Base-by-base conservation (phyloP, 345 rosid genomes). In the Litchi chinensis region DNA sequence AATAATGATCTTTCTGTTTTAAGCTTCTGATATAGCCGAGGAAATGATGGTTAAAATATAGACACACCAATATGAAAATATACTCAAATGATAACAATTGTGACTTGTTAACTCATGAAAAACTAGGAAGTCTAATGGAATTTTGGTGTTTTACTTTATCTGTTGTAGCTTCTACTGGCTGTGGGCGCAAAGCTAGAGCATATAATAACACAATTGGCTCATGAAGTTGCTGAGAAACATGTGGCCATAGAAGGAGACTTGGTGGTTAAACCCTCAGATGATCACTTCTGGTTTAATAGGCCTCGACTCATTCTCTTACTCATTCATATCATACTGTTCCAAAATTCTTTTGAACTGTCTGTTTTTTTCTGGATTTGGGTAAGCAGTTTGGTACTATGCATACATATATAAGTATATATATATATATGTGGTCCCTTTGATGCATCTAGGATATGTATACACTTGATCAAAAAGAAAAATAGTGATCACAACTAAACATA, bases 311-410 rank as follows among this genome's bases (percentile, higher is more conserved):
- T 75, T 18, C 77, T 75, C 46, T 5, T 65, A 19, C 19, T 75
- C 15, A 75, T 75, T 65, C 70, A 75, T 46, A 48, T 75, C 46
- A 19, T 75, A 26, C 71, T 75, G 5, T 65, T 75, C 70, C 78
- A 75, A 28, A 75, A 75, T 50, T 75, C 78, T 19, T 75, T 75
- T 50, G 78, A 75, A 64, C 4, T 75, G 1, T 71, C 78, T 10
- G 78, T 75, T 75, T 75, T 75, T 70, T 26, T 75, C 71, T 75
- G 78, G 78, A 75, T 75, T 48, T 75, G 78, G 70, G 78, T 75
- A 74, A 74, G 57, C 37, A 5, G 65, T 46, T 46, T 46, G 52
- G 10, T 6, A 46, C 52, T 46, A 8, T 46, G 5, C 0, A 7
- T 7, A 46, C 1, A 21, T 0, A 6, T n/a, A 57, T n/a, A 8